Percentiles rank a stretch among this genome's conserved stretches.
Conservation (phyloP, 1,284 basidiomycete species). For the Ganoderma boninense region DNA sequence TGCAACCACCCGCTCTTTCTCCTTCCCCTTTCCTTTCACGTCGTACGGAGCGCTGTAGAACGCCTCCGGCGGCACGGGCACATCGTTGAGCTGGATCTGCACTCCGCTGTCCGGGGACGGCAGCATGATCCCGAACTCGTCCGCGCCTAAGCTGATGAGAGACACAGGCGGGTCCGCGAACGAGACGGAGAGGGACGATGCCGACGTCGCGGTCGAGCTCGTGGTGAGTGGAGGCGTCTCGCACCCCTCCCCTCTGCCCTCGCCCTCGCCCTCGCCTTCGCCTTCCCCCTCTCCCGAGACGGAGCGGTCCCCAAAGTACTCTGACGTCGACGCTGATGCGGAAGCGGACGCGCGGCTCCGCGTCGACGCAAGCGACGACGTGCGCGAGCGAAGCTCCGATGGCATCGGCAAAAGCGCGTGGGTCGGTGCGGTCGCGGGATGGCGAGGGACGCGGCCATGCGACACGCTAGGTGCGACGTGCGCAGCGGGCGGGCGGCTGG, state of each 20-base stretch:
- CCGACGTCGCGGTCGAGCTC: conserved; percentile 26
- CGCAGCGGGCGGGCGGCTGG: conserved; percentile 9
- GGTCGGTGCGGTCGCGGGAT: not conserved
- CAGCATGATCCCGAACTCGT: conserved; percentile 8
- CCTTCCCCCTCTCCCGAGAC: not conserved
- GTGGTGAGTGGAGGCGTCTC: conserved; percentile 33
- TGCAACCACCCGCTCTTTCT: conserved; percentile 4
- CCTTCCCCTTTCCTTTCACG: not conserved
- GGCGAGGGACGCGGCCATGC: not conserved
- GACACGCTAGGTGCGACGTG: conserved; percentile 11
- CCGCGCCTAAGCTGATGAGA: not conserved
- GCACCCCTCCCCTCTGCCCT: conserved; percentile 5
- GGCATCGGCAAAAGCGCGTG: not conserved
- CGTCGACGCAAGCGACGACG: conserved; percentile 27
- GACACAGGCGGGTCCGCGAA: conserved; percentile 13
- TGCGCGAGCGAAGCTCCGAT: conserved; percentile 20
- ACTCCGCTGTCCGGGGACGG: conserved; percentile 9
- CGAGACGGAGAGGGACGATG: conserved; percentile 21
- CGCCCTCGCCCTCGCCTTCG: too few species aligned
- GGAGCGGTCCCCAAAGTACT: conserved; percentile 8
- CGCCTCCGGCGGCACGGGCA: conserved; percentile 21
- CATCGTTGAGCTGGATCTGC: conserved; percentile 32
- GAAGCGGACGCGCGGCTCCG: not conserved
- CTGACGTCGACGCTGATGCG: not conserved
- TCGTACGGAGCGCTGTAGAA: not conserved